Evolutionary conservation across 176 grass and related monocot species (phyloP), one percentile per base, ranked within the genome.

Genomic region (Aegilops umbellulata): DNA sequence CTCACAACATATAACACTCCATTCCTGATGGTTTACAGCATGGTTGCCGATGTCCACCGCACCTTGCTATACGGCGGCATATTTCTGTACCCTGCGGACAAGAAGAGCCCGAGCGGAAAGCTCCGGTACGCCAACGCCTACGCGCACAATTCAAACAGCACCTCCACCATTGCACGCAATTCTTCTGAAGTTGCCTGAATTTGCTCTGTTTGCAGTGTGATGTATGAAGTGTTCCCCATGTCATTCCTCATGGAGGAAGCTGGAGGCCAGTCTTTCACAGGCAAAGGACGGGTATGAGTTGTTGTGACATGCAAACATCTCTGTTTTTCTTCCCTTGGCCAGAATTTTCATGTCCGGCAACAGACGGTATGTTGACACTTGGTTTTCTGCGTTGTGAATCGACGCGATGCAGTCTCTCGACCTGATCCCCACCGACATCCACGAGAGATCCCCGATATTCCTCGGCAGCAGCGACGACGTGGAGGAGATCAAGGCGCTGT

Each of bases 151-250:
- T 68, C 81, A 51, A 58, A 7, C 14, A 17, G 19, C 35, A 83
- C 24, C 35, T 85, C 16, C 25, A 46, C 35, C 35, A 11, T 17
- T 87, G 25, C 81, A 84, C 76, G 27, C 19, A 60, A 6, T 16
- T 65, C 0, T 60, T 86, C 5, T 88, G 25, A 87, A 65, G 22
- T 44, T 16, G 72, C 2, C 70, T 62, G 14, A 35, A 44, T 63
- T 60, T 90, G 31, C 51, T 77, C 34, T 81, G 32, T 88, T 74
- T 74, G 17, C 84, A 99, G 97, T 83, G 92, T 99, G 60, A 77
- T 99, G n/a, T 99, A 99, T 88, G 94, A 99, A 85, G 97, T 99
- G 16, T 99, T 99, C 60, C 94, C 97, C 9, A 99, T 99, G 97
- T 99, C 97, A 68, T 99, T 94, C 72, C 86, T 96, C n/a, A 94